Percentiles rank a stretch among this genome's conserved stretches.
Conservation (phyloP, 192 early-diverging fungal genomes). For the Linnemannia elongata region DNA sequence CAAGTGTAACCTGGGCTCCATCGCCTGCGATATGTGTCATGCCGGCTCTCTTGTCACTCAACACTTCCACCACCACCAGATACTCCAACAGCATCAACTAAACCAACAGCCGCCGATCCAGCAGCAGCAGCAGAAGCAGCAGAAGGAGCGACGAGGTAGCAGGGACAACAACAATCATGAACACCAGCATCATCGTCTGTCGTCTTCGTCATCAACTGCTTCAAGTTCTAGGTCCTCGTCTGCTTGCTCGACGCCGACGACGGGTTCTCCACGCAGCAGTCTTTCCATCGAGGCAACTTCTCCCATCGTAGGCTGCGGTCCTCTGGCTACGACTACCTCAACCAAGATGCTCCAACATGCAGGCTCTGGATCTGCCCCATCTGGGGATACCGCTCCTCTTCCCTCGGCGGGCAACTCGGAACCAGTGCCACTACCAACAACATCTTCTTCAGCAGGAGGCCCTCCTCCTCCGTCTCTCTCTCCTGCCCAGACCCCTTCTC, state of each 20-base stretch:
- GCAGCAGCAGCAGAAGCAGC: neutral
- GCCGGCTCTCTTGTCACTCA: neutral
- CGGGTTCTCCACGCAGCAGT: neutral
- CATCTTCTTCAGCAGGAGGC: too few relatives aligned
- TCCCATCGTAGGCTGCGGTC: neutral
- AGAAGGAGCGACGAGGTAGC: neutral
- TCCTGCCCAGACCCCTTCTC: neutral
- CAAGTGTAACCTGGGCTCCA: conserved; percentile 29
- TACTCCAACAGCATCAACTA: neutral
- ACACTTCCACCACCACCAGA: neutral
- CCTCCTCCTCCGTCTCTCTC: neutral
- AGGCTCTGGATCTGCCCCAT: neutral
- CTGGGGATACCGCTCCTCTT: neutral
- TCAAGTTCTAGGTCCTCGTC: neutral
- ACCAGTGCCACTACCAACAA: neutral
- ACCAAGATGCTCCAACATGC: neutral
- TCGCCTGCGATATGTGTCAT: conserved; percentile 35
- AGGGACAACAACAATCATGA: neutral
- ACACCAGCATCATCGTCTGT: conserved; percentile 3
- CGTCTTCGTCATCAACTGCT: neutral
- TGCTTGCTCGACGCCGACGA: neutral
- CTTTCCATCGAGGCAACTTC: neutral
- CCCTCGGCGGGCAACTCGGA: neutral
- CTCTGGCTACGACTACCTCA: neutral
- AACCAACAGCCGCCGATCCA: neutral